Evolutionary conservation across 371 early-diverging fungal species (phyloP), one percentile per base, ranked within the genome.

Genomic region (Parasitella parasitica): DNA sequence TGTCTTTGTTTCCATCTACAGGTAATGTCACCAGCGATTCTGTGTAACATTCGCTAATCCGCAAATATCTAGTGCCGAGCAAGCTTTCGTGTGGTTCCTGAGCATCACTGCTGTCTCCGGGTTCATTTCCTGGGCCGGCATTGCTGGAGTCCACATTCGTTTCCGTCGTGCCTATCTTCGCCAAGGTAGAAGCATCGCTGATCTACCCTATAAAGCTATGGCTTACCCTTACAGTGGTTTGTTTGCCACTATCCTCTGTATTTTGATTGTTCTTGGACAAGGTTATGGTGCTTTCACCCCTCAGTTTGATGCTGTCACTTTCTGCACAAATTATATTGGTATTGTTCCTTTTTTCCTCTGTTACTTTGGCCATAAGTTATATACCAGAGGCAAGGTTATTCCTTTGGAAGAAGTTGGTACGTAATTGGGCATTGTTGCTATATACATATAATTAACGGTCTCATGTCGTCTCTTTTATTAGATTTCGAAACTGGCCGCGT

Each of bases 71-170:
- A 78, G 83, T 52, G 78, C 82, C 9, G 61, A 74, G 7, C 71
- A 70, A 11, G 88, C 90, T n/a, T 94, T 92, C 62, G 64, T 73
- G 34, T 91, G 90, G 85, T 81, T 94, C 46, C 71, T 89, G 67
- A 86, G 78, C 60, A 78, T 94, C 48, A 83, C 90, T 48, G 89
- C 89, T 4, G 80, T 90, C 13, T 81, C 90, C 22, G 90, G 93
- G 50, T 89, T 94, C 58, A 73, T 90, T 49, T 86, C 86, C 56
- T 95, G 96, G 94, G 53, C 84, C 43, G 84, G 85, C 55, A 94
- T 95, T 61, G 76, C 82, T n/a, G 68, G 84, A 61, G 83, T 86
- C 20, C 94, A 95, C 68, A 70, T 89, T 64, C 90, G 94, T 12
- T 95, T 95, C 88, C 91, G 94, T 26, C 78, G 75, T 15, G 94